Evolutionary conservation across 805 yeast species (phyloP).

Genomic region (Sungouiozyma intestinalis): DNA sequence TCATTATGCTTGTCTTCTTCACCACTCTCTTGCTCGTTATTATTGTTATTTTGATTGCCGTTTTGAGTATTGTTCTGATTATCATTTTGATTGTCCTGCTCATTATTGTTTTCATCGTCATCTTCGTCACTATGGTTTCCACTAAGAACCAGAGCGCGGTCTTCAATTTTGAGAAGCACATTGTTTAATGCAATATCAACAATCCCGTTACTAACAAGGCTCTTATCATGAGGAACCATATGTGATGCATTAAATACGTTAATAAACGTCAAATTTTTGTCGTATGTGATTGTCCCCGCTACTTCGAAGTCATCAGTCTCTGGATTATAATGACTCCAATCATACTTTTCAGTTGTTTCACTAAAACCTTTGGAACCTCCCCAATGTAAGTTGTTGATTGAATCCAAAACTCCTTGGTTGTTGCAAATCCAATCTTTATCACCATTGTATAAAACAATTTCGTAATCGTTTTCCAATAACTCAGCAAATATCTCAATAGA

Average conservation of each 20-base stretch:
- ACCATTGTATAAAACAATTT: slow-evolving; percentile 73
- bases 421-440: slow-evolving; percentile 86
- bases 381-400: slow-evolving; percentile 57
- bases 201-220: slow-evolving; percentile 58
- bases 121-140: background rate
- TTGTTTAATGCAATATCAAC: slow-evolving; percentile 42
- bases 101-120: slow-evolving; percentile 1
- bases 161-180: slow-evolving; percentile 32
- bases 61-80: slow-evolving; percentile 7
- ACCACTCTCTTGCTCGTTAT: slow-evolving; percentile 2
- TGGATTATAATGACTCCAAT: slow-evolving; percentile 32
- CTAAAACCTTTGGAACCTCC: slow-evolving; percentile 38
- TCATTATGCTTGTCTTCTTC: slow-evolving; percentile 40
- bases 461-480: slow-evolving; percentile 43
- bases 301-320: slow-evolving; percentile 20
- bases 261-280: slow-evolving; percentile 67
- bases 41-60: slow-evolving; percentile 1
- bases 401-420: slow-evolving; percentile 57
- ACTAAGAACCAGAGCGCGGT: background rate
- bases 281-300: slow-evolving; percentile 41
- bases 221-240: slow-evolving; percentile 85
- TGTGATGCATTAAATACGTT: slow-evolving; percentile 72
- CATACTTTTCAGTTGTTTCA: slow-evolving; percentile 17
- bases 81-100: slow-evolving; percentile 3
- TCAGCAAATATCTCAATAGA: slow-evolving; percentile 58